Conservation (phyloP, 495 filamentous ascomycete species). For the Penicillium argentinense region DNA sequence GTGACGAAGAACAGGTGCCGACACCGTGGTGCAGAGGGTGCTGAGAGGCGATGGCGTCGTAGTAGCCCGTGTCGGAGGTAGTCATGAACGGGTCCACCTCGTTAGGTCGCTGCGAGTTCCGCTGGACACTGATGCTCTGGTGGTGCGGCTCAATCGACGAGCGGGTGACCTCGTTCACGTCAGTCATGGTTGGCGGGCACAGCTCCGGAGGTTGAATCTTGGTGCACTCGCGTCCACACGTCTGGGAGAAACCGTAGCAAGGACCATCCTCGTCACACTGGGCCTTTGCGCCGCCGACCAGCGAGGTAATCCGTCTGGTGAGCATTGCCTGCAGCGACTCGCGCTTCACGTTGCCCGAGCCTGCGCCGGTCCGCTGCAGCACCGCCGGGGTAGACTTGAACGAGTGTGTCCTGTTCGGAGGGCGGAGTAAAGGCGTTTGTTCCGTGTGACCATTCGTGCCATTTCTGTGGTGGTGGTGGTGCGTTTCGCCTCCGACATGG, state of each 20-base stretch:
- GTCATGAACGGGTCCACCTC: slow-evolving; percentile 1
- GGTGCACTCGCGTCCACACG: slow-evolving; percentile 77
- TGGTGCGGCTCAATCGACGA: slow-evolving; percentile 8
- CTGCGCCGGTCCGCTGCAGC: slow-evolving; percentile 9
- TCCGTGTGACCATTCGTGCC: slow-evolving; percentile 33
- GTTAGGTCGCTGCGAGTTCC: not conserved
- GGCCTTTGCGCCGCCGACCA: slow-evolving; percentile 66
- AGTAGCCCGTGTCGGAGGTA: slow-evolving; percentile 13
- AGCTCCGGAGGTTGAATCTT: slow-evolving; percentile 28
- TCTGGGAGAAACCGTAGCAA: slow-evolving; percentile 82
- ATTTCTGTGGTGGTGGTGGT: slow-evolving; percentile 16
- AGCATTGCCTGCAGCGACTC: slow-evolving; percentile 42
- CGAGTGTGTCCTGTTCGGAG: slow-evolving; percentile 1
- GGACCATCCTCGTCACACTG: slow-evolving; percentile 73
- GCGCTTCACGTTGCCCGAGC: slow-evolving; percentile 13
- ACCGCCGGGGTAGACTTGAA: slow-evolving; percentile 30
- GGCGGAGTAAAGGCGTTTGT: slow-evolving; percentile 44
- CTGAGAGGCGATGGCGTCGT: slow-evolving; percentile 12
- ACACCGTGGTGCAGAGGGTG: slow-evolving; percentile 8
- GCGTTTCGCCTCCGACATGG: slow-evolving; percentile 16
- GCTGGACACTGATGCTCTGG: slow-evolving; percentile 17
- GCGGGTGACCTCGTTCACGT: slow-evolving; percentile 5
- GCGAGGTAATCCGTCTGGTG: slow-evolving; percentile 55
- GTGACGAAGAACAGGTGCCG: slow-evolving; percentile 16
- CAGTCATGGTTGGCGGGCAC: slow-evolving; percentile 9